Evolutionary conservation across 2,329 filamentous ascomycete species (phyloP).

Genomic region (Nigrograna mackinnonii): DNA sequence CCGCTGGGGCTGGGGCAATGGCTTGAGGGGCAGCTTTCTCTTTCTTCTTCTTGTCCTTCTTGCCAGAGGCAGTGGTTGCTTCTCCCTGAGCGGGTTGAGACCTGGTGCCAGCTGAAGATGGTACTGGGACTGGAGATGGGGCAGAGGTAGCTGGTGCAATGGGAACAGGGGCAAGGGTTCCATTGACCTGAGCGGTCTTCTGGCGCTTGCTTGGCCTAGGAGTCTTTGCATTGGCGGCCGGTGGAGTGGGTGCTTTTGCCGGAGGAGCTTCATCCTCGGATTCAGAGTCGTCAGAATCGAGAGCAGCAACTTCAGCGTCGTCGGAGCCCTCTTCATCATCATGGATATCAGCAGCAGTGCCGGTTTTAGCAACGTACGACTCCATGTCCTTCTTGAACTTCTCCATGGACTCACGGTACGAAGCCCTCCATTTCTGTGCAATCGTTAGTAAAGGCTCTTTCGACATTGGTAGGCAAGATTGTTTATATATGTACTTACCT

Average conservation of each 20-base stretch:
- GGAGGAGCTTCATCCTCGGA: constrained; percentile 36
- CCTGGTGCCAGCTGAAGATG: constrained; percentile 10
- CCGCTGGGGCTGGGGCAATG: constrained; percentile 27
- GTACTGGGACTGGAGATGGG: constrained; percentile 29
- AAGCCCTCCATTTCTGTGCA: constrained; percentile 44
- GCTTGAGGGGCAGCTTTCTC: constrained; percentile 26
- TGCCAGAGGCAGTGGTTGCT: constrained; percentile 17
- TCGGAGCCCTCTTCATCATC: constrained; percentile 45
- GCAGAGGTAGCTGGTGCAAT: constrained; percentile 6
- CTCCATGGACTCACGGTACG: constrained; percentile 58
- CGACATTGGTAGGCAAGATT: too few species aligned
- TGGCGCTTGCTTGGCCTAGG: constrained; percentile 43
- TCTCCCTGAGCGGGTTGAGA: constrained; percentile 14
- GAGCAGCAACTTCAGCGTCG: constrained; percentile 38
- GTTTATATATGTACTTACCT: constrained; percentile 55
- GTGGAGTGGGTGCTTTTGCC: constrained; percentile 32
- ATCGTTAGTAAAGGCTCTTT: background rate
- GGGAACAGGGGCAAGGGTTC: constrained; percentile 9
- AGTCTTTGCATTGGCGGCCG: constrained; percentile 34
- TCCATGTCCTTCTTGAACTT: constrained; percentile 59
- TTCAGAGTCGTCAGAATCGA: constrained; percentile 48
- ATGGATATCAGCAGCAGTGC: constrained; percentile 45
- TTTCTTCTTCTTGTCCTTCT: constrained; percentile 39
- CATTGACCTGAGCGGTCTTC: constrained; percentile 33
- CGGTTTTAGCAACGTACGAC: constrained; percentile 57